Evolutionary conservation across 176 grass and related monocot species (phyloP).

Genomic region (Lolium rigidum): DNA sequence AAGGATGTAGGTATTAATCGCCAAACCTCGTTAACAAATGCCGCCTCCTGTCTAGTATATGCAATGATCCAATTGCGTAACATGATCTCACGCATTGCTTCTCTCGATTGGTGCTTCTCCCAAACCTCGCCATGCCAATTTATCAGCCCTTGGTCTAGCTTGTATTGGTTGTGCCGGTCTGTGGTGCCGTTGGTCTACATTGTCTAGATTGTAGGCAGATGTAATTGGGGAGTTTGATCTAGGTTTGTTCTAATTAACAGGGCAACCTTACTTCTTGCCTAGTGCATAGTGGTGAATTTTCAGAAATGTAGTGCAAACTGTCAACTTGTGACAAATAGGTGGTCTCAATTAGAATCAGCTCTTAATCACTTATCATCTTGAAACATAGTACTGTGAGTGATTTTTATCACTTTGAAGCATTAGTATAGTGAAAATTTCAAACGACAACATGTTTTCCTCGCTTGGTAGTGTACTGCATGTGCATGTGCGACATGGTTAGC

Average conservation of each 20-base stretch:
- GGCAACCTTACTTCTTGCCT: too few relatives aligned
- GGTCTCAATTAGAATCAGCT: neutral
- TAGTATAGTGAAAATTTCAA: neutral
- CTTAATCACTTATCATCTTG: neutral
- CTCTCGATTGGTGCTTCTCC: too few relatives aligned
- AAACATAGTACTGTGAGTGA: neutral
- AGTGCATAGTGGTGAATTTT: neutral
- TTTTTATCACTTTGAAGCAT: neutral
- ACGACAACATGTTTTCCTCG: neutral
- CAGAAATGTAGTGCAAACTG: neutral
- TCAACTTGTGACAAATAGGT: conserved; percentile 16
- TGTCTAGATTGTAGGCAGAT: neutral
- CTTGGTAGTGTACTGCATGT: neutral
- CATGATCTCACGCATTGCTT: too few relatives aligned
- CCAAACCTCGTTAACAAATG: too few relatives aligned
- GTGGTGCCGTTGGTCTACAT: neutral
- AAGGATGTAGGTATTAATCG: too few relatives aligned
- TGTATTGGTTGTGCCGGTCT: too few relatives aligned
- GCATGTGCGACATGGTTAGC: neutral
- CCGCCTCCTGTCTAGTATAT: too few relatives aligned
- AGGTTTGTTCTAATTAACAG: too few relatives aligned
- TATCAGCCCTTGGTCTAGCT: too few relatives aligned
- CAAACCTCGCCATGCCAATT: too few relatives aligned
- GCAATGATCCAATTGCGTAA: too few relatives aligned
- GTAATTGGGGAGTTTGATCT: too few relatives aligned